phyloP scores from a whole-genome alignment of 2,329 filamentous ascomycete genomes.

The Hypoxylon sp. region DNA sequence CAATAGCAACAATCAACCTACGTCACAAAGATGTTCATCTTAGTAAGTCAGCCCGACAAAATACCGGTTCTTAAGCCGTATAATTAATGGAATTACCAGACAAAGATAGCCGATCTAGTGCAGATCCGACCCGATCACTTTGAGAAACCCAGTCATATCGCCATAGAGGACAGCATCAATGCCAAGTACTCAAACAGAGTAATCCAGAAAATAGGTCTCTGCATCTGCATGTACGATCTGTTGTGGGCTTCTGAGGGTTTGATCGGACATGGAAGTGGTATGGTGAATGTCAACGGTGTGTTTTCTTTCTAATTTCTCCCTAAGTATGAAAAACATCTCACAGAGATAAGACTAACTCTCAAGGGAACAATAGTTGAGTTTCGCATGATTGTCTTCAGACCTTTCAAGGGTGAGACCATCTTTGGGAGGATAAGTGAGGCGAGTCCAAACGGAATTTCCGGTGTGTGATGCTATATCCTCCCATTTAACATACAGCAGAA shows the following conservation, averaged over 20 bases:
- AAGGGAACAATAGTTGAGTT: constrained; percentile 79
- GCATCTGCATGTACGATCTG: constrained; percentile 93
- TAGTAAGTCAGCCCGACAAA: constrained; percentile 56
- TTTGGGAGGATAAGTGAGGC: constrained; percentile 85
- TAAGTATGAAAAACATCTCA: not conserved
- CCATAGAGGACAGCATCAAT: constrained; percentile 97
- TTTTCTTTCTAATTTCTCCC: not conserved
- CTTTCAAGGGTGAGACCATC: constrained; percentile 95
- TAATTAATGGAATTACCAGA: constrained; percentile 66
- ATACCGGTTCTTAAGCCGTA: not conserved
- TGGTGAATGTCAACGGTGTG: constrained; percentile 92
- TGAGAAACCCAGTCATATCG: constrained; percentile 82
- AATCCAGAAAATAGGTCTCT: constrained; percentile 94
- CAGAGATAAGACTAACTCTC: constrained; percentile 5
- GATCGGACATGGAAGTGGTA: constrained; percentile 91
- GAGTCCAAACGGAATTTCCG: constrained; percentile 78
- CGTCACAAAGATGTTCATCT: constrained; percentile 63
- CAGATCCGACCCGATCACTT: constrained; percentile 93
- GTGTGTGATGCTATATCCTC: constrained; percentile 58
- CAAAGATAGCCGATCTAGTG: constrained; percentile 93
- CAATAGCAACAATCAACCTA: not conserved
- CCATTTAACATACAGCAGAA: not conserved
- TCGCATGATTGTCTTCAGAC: constrained; percentile 91
- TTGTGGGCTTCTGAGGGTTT: constrained; percentile 91
- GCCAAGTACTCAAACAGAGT: constrained; percentile 93